These are phyloP conservation scores for Colletotrichum liaoningense DNA, from an alignment of 2,329 filamentous ascomycete species.

Conservation along the genomic window DNA sequence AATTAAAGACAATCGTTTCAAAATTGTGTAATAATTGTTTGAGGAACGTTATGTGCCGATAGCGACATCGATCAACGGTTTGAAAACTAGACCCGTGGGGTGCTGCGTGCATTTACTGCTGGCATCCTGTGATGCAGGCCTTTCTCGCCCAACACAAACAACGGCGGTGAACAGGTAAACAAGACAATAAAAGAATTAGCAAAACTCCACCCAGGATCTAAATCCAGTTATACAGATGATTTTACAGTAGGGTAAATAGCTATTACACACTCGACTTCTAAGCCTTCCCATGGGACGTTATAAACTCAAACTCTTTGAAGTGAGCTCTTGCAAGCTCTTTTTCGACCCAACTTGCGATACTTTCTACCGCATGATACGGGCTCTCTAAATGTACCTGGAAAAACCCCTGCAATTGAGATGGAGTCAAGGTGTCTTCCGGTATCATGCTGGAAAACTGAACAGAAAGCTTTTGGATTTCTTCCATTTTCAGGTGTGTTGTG, in stretches of 20 bases:
- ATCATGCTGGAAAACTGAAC: constrained; percentile 65
- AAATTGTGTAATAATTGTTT: no score
- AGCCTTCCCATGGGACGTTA: constrained; percentile 1
- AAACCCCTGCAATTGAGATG: constrained; percentile 62
- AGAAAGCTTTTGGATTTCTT: constrained; percentile 57
- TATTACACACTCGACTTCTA: background rate
- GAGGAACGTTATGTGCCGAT: no score
- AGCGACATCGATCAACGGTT: background rate
- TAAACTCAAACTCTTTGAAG: constrained; percentile 46
- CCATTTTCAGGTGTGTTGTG: constrained; percentile 39
- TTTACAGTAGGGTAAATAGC: background rate
- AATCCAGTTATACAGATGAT: background rate
- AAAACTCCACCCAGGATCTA: background rate
- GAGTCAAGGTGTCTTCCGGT: constrained; percentile 57
- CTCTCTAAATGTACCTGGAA: constrained; percentile 56
- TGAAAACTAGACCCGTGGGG: background rate
- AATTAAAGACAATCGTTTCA: no score
- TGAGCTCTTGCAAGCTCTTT: constrained; percentile 44
- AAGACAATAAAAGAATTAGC: background rate
- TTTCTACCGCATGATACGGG: constrained; percentile 48
- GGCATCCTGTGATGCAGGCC: background rate
- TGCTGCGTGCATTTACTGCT: background rate
- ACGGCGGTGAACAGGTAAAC: background rate
- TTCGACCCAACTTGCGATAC: constrained; percentile 50
- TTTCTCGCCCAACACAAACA: background rate